Evolutionary conservation across 1,139 yeast genomes (phyloP), one percentile per base, ranked within the genome.

Genomic region (Yamadazyma atmosphaerica): DNA sequence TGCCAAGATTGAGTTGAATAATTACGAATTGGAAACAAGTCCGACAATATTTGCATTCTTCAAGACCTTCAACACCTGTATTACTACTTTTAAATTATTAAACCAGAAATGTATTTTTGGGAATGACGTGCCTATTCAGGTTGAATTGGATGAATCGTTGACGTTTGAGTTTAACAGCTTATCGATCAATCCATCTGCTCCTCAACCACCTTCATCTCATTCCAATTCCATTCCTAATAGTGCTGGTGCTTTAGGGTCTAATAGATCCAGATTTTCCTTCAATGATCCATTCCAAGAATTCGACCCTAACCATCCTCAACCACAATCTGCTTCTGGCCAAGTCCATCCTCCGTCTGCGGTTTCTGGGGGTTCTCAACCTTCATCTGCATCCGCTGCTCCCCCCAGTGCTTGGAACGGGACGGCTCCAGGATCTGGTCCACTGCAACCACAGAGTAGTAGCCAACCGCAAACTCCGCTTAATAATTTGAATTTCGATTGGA

Each of bases 81-180:
- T 82, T 27, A 79, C 83, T 14, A 87, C 88, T 27, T 82, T 82
- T n/a, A 77, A 79, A 44, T 63, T 82, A 18, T 69, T 89, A 35
- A 88, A 85, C 64, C 83, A 64, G 51, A 83, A 68, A 54, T 76
- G 55, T 61, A 69, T 83, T 25, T 87, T 79, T 68, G 95, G 88
- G 29, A 69, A 74, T 39, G 74, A 72, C 15, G 72, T 61, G 38
- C 72, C 79, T 14, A 64, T 81, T 25, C 68, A 67, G 38, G 78
- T 80, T 34, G 86, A 81, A 41, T 45, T 42, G 25, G 55, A 77
- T 29, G 47, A 49, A 15, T 17, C 40, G 25, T 34, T 52, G 33
- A 31, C 29, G 19, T 36, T 28, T 28, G 53, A 64, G 46, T 51
- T 65, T 19, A 61, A 64, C 45, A 57, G 59, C 37, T 56, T 65